Evolutionary conservation across 2,329 filamentous ascomycete species (phyloP).

Genomic region (Helotiales sp.): DNA sequence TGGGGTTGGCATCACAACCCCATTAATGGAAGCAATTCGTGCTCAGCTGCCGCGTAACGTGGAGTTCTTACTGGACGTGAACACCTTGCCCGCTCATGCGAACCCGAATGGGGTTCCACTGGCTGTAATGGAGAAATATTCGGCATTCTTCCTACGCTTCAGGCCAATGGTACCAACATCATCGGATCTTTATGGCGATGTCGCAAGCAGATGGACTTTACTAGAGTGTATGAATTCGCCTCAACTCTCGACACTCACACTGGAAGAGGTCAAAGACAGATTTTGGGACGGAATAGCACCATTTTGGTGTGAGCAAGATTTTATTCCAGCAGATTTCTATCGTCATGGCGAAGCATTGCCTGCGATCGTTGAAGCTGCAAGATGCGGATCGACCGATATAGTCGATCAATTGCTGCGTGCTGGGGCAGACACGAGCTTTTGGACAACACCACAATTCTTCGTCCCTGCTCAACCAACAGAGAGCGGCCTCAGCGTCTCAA

Average conservation of each 20-base stretch:
- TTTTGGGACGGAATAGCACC: constrained; percentile 17
- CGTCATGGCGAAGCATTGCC: constrained; percentile 15
- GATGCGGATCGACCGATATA: constrained; percentile 15
- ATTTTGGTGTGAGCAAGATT: constrained; percentile 22
- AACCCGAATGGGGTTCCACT: constrained; percentile 19
- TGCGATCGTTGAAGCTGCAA: constrained; percentile 20
- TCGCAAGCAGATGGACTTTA: constrained; percentile 6
- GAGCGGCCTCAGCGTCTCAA: constrained; percentile 21
- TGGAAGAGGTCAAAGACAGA: constrained; percentile 21
- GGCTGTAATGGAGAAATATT: constrained; percentile 16
- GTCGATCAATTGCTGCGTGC: constrained; percentile 11
- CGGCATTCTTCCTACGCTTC: constrained; percentile 22
- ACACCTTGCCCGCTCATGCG: constrained; percentile 12
- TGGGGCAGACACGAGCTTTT: constrained; percentile 13
- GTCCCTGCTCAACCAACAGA: constrained; percentile 12
- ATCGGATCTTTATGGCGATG: constrained; percentile 3
- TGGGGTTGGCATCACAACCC: constrained; percentile 14
- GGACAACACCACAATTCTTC: constrained; percentile 10
- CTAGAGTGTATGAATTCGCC: constrained; percentile 15
- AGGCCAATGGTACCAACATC: constrained; percentile 8
- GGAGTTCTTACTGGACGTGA: constrained; percentile 1
- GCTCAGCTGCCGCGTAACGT: constrained; percentile 13
- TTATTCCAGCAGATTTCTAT: constrained; percentile 12
- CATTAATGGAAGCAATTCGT: constrained; percentile 24
- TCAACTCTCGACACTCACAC: constrained; percentile 20